phyloP scores from a whole-genome alignment of 2,329 filamentous ascomycete species.

The Gnomoniopsis smithogilvyi region DNA sequence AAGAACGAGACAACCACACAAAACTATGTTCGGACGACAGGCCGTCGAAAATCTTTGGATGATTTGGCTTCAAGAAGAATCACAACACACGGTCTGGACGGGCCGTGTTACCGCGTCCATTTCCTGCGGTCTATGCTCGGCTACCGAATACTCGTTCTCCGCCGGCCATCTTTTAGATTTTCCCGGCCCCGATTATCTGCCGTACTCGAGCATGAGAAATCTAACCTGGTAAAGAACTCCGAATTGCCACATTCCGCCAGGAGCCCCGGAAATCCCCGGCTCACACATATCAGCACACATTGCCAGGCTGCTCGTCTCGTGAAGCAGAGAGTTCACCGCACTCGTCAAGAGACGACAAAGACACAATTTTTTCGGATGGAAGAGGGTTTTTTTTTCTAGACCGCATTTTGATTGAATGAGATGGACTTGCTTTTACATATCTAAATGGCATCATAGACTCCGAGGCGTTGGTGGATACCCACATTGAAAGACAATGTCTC shows the following conservation, averaged over 20 bases:
- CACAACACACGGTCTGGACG: background rate
- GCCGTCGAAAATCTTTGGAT: too few species aligned
- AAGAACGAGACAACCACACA: background rate
- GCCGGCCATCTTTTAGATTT: too few species aligned
- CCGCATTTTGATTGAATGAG: background rate
- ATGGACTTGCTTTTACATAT: background rate
- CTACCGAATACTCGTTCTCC: background rate
- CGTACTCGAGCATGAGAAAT: background rate
- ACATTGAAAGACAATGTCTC: background rate
- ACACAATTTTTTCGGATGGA: too few species aligned
- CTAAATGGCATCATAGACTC: background rate
- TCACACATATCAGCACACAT: too few species aligned
- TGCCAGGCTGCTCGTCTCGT: too few species aligned
- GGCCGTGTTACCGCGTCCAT: background rate
- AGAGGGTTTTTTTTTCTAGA: background rate
- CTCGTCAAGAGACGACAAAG: too few species aligned
- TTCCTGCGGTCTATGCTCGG: background rate
- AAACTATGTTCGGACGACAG: background rate
- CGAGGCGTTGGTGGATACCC: conserved; percentile 4
- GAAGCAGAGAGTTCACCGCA: too few species aligned
- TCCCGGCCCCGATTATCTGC: background rate
- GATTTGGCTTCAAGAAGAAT: too few species aligned
- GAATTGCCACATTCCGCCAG: too few species aligned
- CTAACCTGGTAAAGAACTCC: too few species aligned
- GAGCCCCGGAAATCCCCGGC: too few species aligned